Conservation (phyloP, 148 eudicot genomes). For the Chenopodium berlandieri region DNA sequence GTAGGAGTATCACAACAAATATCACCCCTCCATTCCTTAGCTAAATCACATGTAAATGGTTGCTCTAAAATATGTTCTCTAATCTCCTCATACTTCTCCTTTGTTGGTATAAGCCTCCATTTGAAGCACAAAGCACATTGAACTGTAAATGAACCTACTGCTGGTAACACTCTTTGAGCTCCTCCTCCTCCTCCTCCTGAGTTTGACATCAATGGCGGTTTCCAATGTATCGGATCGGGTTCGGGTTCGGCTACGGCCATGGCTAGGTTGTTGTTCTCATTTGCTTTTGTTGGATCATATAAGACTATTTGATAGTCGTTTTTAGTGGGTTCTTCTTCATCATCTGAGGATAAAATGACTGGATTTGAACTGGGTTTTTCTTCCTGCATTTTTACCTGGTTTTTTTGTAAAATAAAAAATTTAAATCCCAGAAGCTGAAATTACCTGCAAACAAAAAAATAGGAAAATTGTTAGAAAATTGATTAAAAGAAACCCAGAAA, state of each 20-base stretch:
- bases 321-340: conserved; percentile 35
- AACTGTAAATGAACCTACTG: conserved; percentile 84
- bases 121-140: conserved; percentile 85
- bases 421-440: not conserved
- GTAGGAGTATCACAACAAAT: conserved; percentile 65
- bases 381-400: not conserved
- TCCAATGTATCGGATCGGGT: conserved; percentile 36
- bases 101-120: conserved; percentile 92
- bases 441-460: not conserved
- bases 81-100: conserved; percentile 88
- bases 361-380: conserved; percentile 13
- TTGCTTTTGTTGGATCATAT: conserved; percentile 39
- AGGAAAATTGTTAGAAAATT: not conserved
- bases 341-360: conserved; percentile 33
- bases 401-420: too few relatives aligned
- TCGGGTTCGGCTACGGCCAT: not conserved
- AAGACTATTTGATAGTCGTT: conserved; percentile 58
- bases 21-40: conserved; percentile 77
- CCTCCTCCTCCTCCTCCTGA: too few relatives aligned
- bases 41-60: conserved; percentile 70
- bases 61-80: conserved; percentile 67
- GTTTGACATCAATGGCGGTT: conserved; percentile 18
- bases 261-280: too few relatives aligned
- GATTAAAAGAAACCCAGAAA: not conserved
- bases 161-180: conserved; percentile 40